Evolutionary conservation across 495 filamentous ascomycete species (phyloP).

Genomic region (Penicillium silybi): DNA sequence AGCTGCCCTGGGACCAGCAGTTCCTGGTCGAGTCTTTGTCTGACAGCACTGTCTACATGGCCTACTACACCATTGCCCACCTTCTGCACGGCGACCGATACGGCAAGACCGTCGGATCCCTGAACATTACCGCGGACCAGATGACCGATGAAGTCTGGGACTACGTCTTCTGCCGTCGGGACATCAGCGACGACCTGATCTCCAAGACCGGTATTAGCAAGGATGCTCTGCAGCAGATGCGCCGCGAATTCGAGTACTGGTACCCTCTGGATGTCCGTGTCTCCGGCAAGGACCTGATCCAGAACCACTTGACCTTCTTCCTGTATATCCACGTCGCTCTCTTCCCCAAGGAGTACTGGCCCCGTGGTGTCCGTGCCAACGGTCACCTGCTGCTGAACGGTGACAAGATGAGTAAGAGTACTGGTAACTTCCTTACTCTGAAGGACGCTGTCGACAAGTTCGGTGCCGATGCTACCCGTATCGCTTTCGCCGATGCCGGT

Average conservation of each 20-base stretch:
- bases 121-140: conserved; percentile 71
- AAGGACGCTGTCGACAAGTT: conserved; percentile 85
- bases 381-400: conserved; percentile 92
- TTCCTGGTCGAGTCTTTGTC: conserved; percentile 90
- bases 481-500: conserved; percentile 91
- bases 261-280: conserved; percentile 86
- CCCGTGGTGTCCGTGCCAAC: conserved; percentile 75
- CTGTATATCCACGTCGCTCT: conserved; percentile 92
- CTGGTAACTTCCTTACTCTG: conserved; percentile 93
- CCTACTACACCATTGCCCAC: conserved; percentile 94
- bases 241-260: conserved; percentile 92
- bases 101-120: conserved; percentile 63
- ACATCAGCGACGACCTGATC: conserved; percentile 60
- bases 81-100: conserved; percentile 79
- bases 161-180: conserved; percentile 72
- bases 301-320: conserved; percentile 93
- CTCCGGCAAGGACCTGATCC: conserved; percentile 83
- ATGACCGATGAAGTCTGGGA: conserved; percentile 98
- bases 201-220: conserved; percentile 64
- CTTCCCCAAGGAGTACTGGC: conserved; percentile 85
- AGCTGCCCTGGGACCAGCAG: conserved; percentile 89
- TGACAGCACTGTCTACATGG: conserved; percentile 93
- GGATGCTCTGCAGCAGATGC: conserved; percentile 68
- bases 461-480: conserved; percentile 86
- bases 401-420: conserved; percentile 95